These are phyloP conservation scores for Kitagawia praeruptora DNA, from an alignment of 129 eudicot genomes.

Conservation along the genomic window DNA sequence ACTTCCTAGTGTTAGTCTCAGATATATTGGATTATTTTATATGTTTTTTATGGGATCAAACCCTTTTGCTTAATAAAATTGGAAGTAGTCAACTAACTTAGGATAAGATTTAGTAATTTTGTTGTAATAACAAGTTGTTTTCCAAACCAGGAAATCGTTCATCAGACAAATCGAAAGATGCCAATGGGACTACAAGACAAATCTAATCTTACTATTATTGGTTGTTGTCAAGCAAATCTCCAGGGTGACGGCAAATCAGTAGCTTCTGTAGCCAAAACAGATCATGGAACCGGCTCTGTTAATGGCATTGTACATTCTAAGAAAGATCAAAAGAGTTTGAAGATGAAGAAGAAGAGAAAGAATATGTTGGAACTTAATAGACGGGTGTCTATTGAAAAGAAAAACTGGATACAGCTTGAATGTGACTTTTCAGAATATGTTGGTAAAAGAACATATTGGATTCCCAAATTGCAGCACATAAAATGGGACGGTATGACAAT, in stretches of 20 bases:
- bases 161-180: conserved; percentile 50
- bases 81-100: neutral
- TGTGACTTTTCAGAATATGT: conserved; percentile 22
- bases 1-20: neutral
- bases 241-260: conserved; percentile 31
- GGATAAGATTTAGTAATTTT: neutral
- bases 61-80: neutral
- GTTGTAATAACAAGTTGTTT: neutral
- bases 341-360: conserved; percentile 15
- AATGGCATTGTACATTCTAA: conserved; percentile 8
- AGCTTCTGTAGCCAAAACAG: conserved; percentile 16
- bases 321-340: conserved; percentile 1
- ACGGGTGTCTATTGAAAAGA: conserved; percentile 19
- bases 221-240: conserved; percentile 36
- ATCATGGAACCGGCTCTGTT: neutral
- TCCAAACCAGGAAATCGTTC: conserved; percentile 45
- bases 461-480: conserved; percentile 64
- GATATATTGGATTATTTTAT: too few species aligned
- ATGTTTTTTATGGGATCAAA: too few species aligned
- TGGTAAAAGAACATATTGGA: conserved; percentile 23
- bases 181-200: conserved; percentile 56
- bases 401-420: conserved; percentile 34
- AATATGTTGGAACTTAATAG: conserved; percentile 30
- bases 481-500: conserved; percentile 46
- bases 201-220: conserved; percentile 47